Percentiles rank a stretch among this genome's conserved stretches.
phyloP scores from a whole-genome alignment of 2,329 filamentous ascomycete species.

The Sporothrix phasma region DNA sequence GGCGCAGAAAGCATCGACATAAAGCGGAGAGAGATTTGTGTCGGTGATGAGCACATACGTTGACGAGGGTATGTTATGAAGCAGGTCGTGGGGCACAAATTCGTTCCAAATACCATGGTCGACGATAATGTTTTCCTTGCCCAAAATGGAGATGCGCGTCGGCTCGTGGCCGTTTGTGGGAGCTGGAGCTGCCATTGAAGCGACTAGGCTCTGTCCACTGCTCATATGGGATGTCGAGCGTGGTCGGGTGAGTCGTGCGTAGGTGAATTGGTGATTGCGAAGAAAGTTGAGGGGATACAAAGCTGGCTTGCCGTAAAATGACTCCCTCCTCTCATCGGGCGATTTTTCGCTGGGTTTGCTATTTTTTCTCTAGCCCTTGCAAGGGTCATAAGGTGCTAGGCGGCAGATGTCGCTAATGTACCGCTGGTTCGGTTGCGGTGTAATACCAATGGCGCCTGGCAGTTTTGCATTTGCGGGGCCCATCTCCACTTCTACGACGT shows the following conservation, averaged over 20 bases:
- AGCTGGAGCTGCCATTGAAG: constrained; percentile 12
- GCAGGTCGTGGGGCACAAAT: constrained; percentile 71
- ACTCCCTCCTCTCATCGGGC: background rate
- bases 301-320: background rate
- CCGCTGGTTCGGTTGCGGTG: background rate
- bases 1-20: constrained; percentile 66
- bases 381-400: background rate
- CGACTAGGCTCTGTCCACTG: background rate
- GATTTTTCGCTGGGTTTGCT: background rate
- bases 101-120: constrained; percentile 83
- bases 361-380: background rate
- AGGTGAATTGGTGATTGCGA: background rate
- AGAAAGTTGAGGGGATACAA: background rate
- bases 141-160: constrained; percentile 67
- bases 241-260: background rate
- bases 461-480: too few relatives aligned
- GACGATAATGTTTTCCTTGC: constrained; percentile 81
- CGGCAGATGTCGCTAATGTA: background rate
- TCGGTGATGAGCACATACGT: constrained; percentile 97
- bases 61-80: constrained; percentile 67
- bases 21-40: constrained; percentile 75
- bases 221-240: constrained; percentile 16
- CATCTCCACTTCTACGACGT: too few relatives aligned
- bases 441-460: background rate
- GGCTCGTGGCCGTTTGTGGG: constrained; percentile 27